These are phyloP conservation scores for Hanseniaspora nectarophila DNA, from an alignment of 805 yeast species.

Conservation along the genomic window DNA sequence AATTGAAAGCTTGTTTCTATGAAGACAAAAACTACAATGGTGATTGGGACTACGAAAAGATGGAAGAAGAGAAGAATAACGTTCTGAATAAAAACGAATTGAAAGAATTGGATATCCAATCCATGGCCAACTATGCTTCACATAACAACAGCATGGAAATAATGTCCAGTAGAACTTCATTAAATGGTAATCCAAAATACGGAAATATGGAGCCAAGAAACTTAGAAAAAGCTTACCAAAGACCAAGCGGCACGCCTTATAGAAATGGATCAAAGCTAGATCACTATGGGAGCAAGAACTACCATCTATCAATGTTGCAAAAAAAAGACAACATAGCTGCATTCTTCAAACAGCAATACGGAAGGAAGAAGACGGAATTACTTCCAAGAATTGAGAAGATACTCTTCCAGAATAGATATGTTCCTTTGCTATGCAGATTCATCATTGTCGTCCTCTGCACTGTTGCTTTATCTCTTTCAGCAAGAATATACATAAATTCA, in stretches of 20 bases:
- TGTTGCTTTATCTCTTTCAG: constrained; percentile 62
- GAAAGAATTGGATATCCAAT: neutral
- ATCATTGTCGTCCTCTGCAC: constrained; percentile 47
- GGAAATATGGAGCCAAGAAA: constrained; percentile 13
- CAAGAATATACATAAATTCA: constrained; percentile 39
- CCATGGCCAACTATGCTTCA: neutral
- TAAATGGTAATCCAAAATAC: constrained; percentile 3
- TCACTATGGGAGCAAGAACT: neutral
- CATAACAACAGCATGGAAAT: neutral
- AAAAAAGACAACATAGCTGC: constrained; percentile 25
- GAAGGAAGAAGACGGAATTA: constrained; percentile 51
- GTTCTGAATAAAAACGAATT: constrained; percentile 7
- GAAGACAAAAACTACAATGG: constrained; percentile 14
- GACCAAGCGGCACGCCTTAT: neutral
- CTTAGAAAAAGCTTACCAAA: constrained; percentile 6
- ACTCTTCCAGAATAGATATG: constrained; percentile 61
- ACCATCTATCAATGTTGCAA: constrained; percentile 12
- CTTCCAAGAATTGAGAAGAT: constrained; percentile 48
- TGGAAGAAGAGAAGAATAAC: constrained; percentile 9
- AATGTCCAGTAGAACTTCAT: neutral
- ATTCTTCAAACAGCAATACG: constrained; percentile 27
- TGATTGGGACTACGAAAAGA: constrained; percentile 11
- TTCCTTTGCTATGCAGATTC: constrained; percentile 65
- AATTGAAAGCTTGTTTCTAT: constrained; percentile 24
- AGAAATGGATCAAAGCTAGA: neutral